phyloP scores from a whole-genome alignment of 352 stramenopile genomes.

The Phytophthora fragariaefolia region DNA sequence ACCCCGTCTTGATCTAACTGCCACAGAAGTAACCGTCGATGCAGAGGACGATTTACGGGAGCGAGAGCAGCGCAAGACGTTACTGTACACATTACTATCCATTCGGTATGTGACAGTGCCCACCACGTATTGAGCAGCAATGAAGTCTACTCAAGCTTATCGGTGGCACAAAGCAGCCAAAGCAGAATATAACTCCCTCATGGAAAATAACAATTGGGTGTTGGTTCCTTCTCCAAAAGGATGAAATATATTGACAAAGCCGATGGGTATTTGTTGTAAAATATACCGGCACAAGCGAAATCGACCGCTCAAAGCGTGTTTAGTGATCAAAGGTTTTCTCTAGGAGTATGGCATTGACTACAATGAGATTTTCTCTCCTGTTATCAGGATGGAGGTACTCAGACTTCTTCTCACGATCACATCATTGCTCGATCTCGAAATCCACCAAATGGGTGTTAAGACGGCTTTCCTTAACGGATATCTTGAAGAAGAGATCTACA shows the following conservation, averaged over 20 bases:
- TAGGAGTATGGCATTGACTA: too few species aligned
- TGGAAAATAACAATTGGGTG: conserved; percentile 11
- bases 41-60: conserved; percentile 2
- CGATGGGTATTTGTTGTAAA: conserved; percentile 14
- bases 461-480: conserved; percentile 27
- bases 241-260: conserved; percentile 6
- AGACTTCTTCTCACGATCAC: too few species aligned
- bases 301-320: conserved; percentile 3
- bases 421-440: conserved; percentile 19
- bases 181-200: conserved; percentile 8
- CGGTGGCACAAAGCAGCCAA: conserved; percentile 12
- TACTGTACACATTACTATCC: conserved; percentile 12
- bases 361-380: too few species aligned
- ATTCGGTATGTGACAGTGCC: conserved; percentile 14
- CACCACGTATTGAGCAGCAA: conserved; percentile 7
- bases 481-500: too few species aligned
- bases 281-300: conserved; percentile 8
- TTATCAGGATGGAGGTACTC: too few species aligned
- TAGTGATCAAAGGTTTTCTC: too few species aligned
- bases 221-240: conserved; percentile 4
- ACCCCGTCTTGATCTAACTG: neutral
- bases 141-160: conserved; percentile 9
- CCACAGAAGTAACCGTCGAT: conserved; percentile 2
- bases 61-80: neutral
- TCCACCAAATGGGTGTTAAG: conserved; percentile 37